Percentiles rank a stretch among this genome's conserved stretches.
These are phyloP conservation scores for Penicillium sp. DNA, from an alignment of 2,329 filamentous ascomycete genomes.

Conservation along the genomic window DNA sequence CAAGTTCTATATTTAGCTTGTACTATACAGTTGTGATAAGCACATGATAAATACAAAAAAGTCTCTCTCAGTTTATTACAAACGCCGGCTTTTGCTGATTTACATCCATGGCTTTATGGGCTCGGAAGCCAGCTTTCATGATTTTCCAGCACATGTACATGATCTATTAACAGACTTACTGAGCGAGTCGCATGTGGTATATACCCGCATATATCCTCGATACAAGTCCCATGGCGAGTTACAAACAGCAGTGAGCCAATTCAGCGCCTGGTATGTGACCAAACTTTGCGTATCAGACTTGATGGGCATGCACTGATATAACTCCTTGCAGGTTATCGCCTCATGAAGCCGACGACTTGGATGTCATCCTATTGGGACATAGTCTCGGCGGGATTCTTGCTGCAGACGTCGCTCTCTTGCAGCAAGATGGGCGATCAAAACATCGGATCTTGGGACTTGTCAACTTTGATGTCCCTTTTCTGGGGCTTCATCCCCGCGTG, in stretches of 20 bases:
- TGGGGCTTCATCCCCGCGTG: constrained; percentile 87
- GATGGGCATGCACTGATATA: background rate
- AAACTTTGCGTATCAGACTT: background rate
- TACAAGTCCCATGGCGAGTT: constrained; percentile 49
- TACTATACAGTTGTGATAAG: no score
- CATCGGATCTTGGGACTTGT: constrained; percentile 79
- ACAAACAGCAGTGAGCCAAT: constrained; percentile 74
- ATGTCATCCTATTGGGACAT: constrained; percentile 81
- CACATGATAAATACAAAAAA: no score
- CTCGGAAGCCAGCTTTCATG: constrained; percentile 81
- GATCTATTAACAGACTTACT: constrained; percentile 68
- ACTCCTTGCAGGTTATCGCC: constrained; percentile 62
- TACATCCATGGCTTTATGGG: constrained; percentile 93
- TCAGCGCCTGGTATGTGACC: constrained; percentile 68
- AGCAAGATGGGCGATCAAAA: constrained; percentile 38
- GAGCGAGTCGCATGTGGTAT: constrained; percentile 72
- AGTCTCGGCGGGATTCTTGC: constrained; percentile 86
- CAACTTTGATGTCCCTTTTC: constrained; percentile 81
- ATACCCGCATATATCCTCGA: constrained; percentile 66
- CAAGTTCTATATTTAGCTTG: no score
- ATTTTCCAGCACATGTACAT: constrained; percentile 86
- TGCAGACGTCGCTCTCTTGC: constrained; percentile 72
- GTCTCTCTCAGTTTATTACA: no score
- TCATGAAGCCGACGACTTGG: constrained; percentile 71
- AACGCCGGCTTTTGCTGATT: constrained; percentile 67